Percentiles rank a stretch among this genome's conserved stretches.
Conservation (phyloP, 805 yeast genomes). For the Suhomyces sp. region DNA sequence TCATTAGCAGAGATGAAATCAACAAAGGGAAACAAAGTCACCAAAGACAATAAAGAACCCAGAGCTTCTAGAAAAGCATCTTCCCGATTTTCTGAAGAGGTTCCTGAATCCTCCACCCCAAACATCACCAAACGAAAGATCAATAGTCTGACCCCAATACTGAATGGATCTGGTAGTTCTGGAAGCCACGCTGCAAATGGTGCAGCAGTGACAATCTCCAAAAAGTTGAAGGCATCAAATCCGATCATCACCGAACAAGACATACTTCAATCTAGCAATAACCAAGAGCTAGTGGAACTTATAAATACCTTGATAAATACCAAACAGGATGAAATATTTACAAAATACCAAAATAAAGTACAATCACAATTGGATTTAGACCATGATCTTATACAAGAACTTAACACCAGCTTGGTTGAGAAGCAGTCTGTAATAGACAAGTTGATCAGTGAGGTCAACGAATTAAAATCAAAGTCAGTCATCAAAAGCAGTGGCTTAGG, state of each 20-base stretch:
- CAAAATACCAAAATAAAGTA: slow-evolving; percentile 22
- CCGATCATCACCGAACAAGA: slow-evolving; percentile 28
- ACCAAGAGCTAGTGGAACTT: slow-evolving; percentile 27
- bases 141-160: neutral
- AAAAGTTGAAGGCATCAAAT: slow-evolving; percentile 5
- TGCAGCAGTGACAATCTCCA: too few relatives aligned
- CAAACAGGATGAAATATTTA: slow-evolving; percentile 32
- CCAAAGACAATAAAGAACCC: slow-evolving; percentile 1
- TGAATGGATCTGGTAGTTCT: too few relatives aligned
- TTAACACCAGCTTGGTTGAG: slow-evolving; percentile 23
- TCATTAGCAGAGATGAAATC: neutral
- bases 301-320: slow-evolving; percentile 32
- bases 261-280: slow-evolving; percentile 25
- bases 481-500: neutral
- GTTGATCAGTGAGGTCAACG: slow-evolving; percentile 18
- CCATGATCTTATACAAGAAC: slow-evolving; percentile 21
- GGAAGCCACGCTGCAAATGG: too few relatives aligned
- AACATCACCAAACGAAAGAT: slow-evolving; percentile 1
- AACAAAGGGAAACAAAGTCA: neutral
- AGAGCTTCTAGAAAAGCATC: neutral
- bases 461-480: slow-evolving; percentile 8
- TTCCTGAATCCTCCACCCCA: slow-evolving; percentile 3
- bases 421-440: slow-evolving; percentile 29
- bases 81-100: neutral
- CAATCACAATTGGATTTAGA: slow-evolving; percentile 17